A percentile compares a stretch with the other conserved stretches of the same genome.
phyloP scores from a whole-genome alignment of 2,329 filamentous ascomycete genomes.

The Rutstroemia sp. region DNA sequence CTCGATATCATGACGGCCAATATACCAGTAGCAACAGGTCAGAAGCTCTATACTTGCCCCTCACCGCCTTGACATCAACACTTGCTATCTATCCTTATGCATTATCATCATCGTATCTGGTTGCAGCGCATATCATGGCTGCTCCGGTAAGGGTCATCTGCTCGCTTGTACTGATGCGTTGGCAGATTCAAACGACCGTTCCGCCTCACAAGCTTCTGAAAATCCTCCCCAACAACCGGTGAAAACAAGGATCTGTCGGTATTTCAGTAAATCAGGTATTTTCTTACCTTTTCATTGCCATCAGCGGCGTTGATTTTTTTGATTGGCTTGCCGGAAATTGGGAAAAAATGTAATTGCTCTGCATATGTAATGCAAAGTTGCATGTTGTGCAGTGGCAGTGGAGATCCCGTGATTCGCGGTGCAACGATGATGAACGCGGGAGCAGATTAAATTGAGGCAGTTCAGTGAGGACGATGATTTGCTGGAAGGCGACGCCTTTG shows the following conservation, averaged over 20 bases:
- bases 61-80: constrained; percentile 11
- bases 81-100: constrained; percentile 11
- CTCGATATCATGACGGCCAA: constrained; percentile 10
- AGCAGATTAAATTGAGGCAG: constrained; percentile 8
- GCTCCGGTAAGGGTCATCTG: constrained; percentile 17
- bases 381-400: constrained; percentile 23
- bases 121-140: constrained; percentile 19
- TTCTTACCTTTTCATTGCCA: constrained; percentile 7
- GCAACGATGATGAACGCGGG: constrained; percentile 13
- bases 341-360: constrained; percentile 11
- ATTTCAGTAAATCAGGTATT: constrained; percentile 26
- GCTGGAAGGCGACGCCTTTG: constrained; percentile 9
- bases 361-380: constrained; percentile 18
- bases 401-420: constrained; percentile 25
- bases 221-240: constrained; percentile 10
- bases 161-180: constrained; percentile 25
- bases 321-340: constrained; percentile 18
- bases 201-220: constrained; percentile 18
- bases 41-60: constrained; percentile 11
- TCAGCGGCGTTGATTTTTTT: constrained; percentile 22
- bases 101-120: constrained; percentile 11
- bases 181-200: constrained; percentile 23
- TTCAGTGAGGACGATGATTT: background rate
- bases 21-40: constrained; percentile 9
- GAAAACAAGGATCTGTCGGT: constrained; percentile 26